Conservation (phyloP, 257 asterid genomes). For the Schizonepeta tenuifolia region DNA sequence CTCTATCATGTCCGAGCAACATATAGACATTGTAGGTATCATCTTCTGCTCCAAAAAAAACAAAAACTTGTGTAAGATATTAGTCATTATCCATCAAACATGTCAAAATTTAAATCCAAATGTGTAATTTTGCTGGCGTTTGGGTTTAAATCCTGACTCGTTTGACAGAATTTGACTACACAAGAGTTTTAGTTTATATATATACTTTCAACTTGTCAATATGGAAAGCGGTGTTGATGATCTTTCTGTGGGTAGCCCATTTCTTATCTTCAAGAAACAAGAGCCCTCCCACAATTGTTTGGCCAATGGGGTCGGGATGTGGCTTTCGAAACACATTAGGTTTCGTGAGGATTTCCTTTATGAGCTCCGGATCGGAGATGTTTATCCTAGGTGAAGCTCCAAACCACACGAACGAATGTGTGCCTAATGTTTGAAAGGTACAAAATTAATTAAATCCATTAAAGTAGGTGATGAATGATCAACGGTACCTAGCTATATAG, state of each 20-base stretch:
- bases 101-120: too few relatives aligned
- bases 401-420: slow-evolving; percentile 18
- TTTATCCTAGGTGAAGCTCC: slow-evolving; percentile 37
- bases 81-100: too few relatives aligned
- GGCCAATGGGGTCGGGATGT: slow-evolving; percentile 16
- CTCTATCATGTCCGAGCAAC: slow-evolving; percentile 38
- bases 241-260: slow-evolving; percentile 39
- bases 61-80: too few relatives aligned
- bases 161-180: too few relatives aligned
- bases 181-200: too few relatives aligned
- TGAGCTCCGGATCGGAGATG: slow-evolving; percentile 34
- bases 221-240: slow-evolving; percentile 38
- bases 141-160: too few relatives aligned
- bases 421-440: not conserved
- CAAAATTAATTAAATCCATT: too few relatives aligned
- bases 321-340: slow-evolving; percentile 34
- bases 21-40: slow-evolving; percentile 26
- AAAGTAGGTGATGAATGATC: too few relatives aligned
- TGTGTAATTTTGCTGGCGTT: too few relatives aligned
- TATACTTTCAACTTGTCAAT: slow-evolving; percentile 37
- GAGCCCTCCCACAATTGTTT: slow-evolving; percentile 27
- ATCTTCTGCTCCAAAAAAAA: slow-evolving; percentile 25
- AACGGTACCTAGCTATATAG: too few relatives aligned
- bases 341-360: slow-evolving; percentile 31
- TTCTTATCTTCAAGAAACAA: slow-evolving; percentile 34